Evolutionary conservation across 2,329 filamentous ascomycete genomes (phyloP).

Genomic region (Monosporascus ibericus): DNA sequence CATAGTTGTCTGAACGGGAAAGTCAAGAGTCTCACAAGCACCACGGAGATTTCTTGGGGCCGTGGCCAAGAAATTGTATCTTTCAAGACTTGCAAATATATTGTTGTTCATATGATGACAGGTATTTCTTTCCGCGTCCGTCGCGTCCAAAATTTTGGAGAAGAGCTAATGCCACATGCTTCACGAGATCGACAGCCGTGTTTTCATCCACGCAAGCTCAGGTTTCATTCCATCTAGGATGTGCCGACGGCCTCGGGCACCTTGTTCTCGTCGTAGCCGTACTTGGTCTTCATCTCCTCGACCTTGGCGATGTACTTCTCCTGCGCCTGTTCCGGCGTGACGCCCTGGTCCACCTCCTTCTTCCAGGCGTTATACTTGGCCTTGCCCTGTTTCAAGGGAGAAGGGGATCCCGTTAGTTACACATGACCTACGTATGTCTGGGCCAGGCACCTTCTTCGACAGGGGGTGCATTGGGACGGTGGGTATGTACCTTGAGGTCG

Average conservation of each 20-base stretch:
- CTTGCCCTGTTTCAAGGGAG: slow-evolving; percentile 53
- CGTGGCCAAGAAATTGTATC: too few species aligned
- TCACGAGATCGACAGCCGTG: too few species aligned
- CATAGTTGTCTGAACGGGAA: not conserved
- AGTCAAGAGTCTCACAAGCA: not conserved
- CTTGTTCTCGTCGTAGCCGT: slow-evolving; percentile 63
- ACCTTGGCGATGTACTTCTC: slow-evolving; percentile 68
- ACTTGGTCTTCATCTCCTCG: slow-evolving; percentile 62
- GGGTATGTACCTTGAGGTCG: slow-evolving; percentile 54
- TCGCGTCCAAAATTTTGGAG: too few species aligned
- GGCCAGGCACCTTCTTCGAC: too few species aligned
- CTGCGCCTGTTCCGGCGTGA: slow-evolving; percentile 63
- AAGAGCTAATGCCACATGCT: too few species aligned
- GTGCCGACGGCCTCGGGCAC: slow-evolving; percentile 47
- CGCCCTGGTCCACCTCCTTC: slow-evolving; percentile 57
- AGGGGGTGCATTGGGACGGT: not conserved
- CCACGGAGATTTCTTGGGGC: not conserved
- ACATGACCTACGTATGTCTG: too few species aligned
- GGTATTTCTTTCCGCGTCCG: too few species aligned
- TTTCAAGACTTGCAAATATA: too few species aligned
- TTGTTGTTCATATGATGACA: too few species aligned
- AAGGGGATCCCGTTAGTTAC: not conserved
- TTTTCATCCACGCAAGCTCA: too few species aligned
- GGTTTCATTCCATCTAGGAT: not conserved
- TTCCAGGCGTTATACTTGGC: slow-evolving; percentile 77